A percentile compares a stretch with the other conserved stretches of the same genome.
Conservation (phyloP, 129 eudicot species). For the carrot (Daucus carota) region DNA sequence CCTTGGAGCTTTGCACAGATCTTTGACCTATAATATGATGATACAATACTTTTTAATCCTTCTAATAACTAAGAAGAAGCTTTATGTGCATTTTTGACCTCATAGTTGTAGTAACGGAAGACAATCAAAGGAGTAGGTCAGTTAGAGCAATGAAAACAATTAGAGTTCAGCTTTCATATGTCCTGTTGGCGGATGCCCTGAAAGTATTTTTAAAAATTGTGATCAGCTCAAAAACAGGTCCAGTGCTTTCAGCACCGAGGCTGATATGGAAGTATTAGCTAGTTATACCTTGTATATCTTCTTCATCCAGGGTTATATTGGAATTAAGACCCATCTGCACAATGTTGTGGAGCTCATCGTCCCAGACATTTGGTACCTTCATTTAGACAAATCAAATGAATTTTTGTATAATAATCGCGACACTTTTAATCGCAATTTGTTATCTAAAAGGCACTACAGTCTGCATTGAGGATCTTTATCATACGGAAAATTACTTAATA, state of each 20-base stretch:
- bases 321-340: slow-evolving; percentile 79
- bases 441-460: neutral
- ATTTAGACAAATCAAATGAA: slow-evolving; percentile 5
- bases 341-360: slow-evolving; percentile 83
- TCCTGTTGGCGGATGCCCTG: slow-evolving; percentile 48
- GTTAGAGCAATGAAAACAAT: neutral
- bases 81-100: neutral
- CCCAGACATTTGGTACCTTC: slow-evolving; percentile 74
- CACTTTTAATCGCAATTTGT: neutral
- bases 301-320: slow-evolving; percentile 42
- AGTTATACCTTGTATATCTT: slow-evolving; percentile 52
- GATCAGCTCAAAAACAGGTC: neutral
- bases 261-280: neutral
- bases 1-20: neutral
- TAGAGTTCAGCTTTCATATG: slow-evolving; percentile 72
- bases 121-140: neutral
- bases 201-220: neutral
- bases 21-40: neutral
- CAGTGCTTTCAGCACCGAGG: neutral
- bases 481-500: neutral
- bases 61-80: neutral
- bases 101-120: neutral
- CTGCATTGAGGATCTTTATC: neutral
- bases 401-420: neutral
- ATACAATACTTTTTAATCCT: neutral